Evolutionary conservation across 2,329 filamentous ascomycete species (phyloP).

Genomic region (Macrophomina tecta): DNA sequence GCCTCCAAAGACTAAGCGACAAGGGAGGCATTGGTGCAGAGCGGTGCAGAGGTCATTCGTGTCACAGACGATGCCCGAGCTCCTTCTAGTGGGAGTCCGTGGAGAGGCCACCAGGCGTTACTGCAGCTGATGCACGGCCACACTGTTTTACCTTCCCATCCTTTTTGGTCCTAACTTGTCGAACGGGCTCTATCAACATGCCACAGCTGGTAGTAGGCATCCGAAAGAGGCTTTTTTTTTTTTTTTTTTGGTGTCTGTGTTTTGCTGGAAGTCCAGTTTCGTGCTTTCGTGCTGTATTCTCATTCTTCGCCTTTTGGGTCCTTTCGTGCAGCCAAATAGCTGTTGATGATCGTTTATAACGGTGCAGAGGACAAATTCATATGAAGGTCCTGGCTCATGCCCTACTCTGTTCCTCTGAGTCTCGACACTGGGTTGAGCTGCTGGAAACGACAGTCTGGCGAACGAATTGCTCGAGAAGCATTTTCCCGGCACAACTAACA

Average conservation of each 20-base stretch:
- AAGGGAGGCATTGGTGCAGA: neutral
- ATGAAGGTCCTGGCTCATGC: too few relatives aligned
- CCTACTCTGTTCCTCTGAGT: too few relatives aligned
- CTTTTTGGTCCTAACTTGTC: neutral
- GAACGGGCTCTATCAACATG: neutral
- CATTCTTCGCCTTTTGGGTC: too few relatives aligned
- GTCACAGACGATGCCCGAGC: neutral
- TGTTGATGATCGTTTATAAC: too few relatives aligned
- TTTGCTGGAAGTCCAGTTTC: neutral
- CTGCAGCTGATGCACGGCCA: neutral
- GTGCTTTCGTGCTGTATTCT: too few relatives aligned
- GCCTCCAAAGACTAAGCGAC: neutral
- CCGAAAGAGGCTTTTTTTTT: neutral
- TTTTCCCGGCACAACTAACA: too few relatives aligned
- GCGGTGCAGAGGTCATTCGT: neutral
- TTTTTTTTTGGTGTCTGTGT: neutral
- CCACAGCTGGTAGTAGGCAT: neutral
- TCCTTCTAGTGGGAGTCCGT: neutral
- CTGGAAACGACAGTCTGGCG: too few relatives aligned
- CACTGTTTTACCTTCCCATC: neutral
- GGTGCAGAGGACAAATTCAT: too few relatives aligned
- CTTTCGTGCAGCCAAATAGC: too few relatives aligned
- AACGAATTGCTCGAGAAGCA: too few relatives aligned
- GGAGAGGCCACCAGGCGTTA: neutral
- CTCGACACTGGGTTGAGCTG: too few relatives aligned